A percentile compares a stretch with the other conserved stretches of the same genome.
phyloP scores from a whole-genome alignment of 83 land plant genomes.

The Picea abies region DNA sequence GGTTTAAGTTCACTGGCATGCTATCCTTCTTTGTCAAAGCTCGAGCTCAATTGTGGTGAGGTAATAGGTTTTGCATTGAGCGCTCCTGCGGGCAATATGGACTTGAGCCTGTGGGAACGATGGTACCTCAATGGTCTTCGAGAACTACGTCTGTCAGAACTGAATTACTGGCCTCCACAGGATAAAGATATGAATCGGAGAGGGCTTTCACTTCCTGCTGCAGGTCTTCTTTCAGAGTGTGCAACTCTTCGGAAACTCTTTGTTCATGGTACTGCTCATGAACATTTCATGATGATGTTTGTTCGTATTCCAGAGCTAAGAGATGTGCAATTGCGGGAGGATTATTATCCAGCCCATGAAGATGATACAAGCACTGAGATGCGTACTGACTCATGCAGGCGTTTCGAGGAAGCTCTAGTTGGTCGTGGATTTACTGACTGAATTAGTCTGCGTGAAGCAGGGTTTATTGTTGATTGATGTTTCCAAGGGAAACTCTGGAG shows the following conservation, averaged over 20 bases:
- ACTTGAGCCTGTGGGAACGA: constrained; percentile 78
- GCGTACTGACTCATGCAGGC: constrained; percentile 73
- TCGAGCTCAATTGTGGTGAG: constrained; percentile 70
- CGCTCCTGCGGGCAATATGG: constrained; percentile 67
- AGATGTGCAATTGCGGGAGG: constrained; percentile 86
- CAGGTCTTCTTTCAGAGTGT: constrained; percentile 72
- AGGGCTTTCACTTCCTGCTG: constrained; percentile 72
- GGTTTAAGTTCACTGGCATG: constrained; percentile 46
- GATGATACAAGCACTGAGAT: constrained; percentile 85
- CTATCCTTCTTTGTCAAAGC: constrained; percentile 53
- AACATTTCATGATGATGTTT: constrained; percentile 80
- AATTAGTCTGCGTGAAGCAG: not conserved
- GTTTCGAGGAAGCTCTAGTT: constrained; percentile 79
- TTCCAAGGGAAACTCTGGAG: too few species aligned
- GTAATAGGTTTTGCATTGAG: constrained; percentile 61
- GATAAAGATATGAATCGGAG: constrained; percentile 76
- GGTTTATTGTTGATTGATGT: too few species aligned
- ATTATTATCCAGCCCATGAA: constrained; percentile 95
- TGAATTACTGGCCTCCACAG: constrained; percentile 90
- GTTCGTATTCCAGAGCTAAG: constrained; percentile 60
- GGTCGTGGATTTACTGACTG: constrained; percentile 58
- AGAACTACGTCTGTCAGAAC: constrained; percentile 47
- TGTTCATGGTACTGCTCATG: constrained; percentile 87
- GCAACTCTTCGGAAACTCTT: constrained; percentile 70
- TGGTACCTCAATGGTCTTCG: constrained; percentile 61